Evolutionary conservation across 352 stramenopile genomes (phyloP), one percentile per base, ranked within the genome.

Genomic region (Pythium oligandrum): DNA sequence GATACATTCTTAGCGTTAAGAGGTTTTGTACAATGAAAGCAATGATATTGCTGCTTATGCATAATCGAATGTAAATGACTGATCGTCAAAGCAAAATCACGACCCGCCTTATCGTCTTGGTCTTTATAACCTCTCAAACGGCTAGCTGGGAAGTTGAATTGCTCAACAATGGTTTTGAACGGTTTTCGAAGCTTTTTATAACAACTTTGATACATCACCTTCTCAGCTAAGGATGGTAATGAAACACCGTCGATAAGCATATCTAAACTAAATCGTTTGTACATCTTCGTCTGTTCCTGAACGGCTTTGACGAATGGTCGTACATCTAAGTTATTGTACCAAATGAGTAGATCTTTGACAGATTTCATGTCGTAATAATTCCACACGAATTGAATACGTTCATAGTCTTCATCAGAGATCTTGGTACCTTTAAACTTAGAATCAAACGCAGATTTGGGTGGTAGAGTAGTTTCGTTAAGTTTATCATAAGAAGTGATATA

Each of bases 251-350:
- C 53, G 11, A 10, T 36, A 30, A 70, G 66, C 63, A 70, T 70
- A 56, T 70, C 58, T 0, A 70, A 54, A 31, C 60, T 51, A 38
- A 66, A 66, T 17, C 46, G 4, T 37, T 56, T 59, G 12, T 61
- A 66, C 3, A 66, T 35, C 46, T 62, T 35, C 9, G 53, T 48
- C 39, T 66, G 59, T 1, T 30, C 48, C 3, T 49, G 46, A 17
- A 64, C 60, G 45, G 56, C 52, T 10, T 57, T 17, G 30, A 64
- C 48, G 38, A 66, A 71, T 12, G 59, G 59, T 11, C 45, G 17
- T 30, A 71, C 63, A 53, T 71, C 63, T 2, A 71, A 45, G 51
- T 64, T 67, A 38, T 64, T 71, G 43, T 71, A 67, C 59, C 63
- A 72, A 8, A 59, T 44, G 5, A 72, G 48, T 40, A 72, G 38